A percentile compares a stretch with the other conserved stretches of the same genome.
These are phyloP conservation scores for Rhizopogon roseolus DNA, from an alignment of 768 basidiomycete species.

Conservation along the genomic window DNA sequence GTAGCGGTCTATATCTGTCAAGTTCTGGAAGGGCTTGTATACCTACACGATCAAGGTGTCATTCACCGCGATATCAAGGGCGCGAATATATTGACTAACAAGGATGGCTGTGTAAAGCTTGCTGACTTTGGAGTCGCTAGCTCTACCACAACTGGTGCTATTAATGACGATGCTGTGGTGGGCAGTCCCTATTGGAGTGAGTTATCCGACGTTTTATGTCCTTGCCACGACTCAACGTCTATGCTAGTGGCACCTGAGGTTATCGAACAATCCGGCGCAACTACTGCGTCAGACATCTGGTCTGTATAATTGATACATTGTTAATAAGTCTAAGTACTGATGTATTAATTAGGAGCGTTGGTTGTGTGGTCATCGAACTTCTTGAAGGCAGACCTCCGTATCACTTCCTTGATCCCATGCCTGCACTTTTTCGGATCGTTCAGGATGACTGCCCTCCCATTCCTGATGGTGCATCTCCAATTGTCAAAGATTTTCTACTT, in stretches of 20 bases:
- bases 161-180: slow-evolving; percentile 87
- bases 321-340: not conserved
- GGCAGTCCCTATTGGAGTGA: slow-evolving; percentile 98
- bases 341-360: slow-evolving; percentile 58
- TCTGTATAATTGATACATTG: slow-evolving; percentile 20
- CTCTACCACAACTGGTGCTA: slow-evolving; percentile 66
- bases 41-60: slow-evolving; percentile 91
- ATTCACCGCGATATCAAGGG: slow-evolving; percentile 99
- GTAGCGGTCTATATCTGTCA: slow-evolving; percentile 97
- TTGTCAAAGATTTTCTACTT: slow-evolving; percentile 94
- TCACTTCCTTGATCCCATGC: slow-evolving; percentile 95
- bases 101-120: slow-evolving; percentile 97
- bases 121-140: slow-evolving; percentile 98
- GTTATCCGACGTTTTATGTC: slow-evolving; percentile 23
- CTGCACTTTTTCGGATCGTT: slow-evolving; percentile 95
- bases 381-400: slow-evolving; percentile 89
- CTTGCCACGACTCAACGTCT: slow-evolving; percentile 4
- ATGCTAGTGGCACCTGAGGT: slow-evolving; percentile 93
- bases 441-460: slow-evolving; percentile 97
- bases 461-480: slow-evolving; percentile 90
- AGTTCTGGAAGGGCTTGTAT: slow-evolving; percentile 91
- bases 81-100: slow-evolving; percentile 96
- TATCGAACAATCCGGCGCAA: slow-evolving; percentile 96
- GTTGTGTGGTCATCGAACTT: slow-evolving; percentile 97
- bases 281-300: slow-evolving; percentile 98